These are phyloP conservation scores for Paxillus involutus DNA, from an alignment of 768 basidiomycete species.

Conservation along the genomic window DNA sequence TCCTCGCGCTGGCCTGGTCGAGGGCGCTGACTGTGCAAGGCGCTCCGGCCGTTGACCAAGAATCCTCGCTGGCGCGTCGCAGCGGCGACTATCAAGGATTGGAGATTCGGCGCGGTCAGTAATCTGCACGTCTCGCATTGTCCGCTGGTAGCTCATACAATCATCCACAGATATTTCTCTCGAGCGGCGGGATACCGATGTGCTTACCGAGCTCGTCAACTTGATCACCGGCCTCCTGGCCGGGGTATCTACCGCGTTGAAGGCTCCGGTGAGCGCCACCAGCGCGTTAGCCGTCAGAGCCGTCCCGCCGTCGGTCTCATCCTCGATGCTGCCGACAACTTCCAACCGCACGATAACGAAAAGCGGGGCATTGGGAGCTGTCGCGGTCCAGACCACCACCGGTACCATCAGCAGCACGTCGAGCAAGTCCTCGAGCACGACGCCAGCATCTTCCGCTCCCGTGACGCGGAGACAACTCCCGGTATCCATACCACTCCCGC, in stretches of 20 bases:
- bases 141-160: not conserved
- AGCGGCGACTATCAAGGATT: not conserved
- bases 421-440: not conserved
- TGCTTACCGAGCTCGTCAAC: not conserved
- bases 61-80: conserved; percentile 5
- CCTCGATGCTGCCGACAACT: not conserved
- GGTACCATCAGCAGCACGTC: not conserved
- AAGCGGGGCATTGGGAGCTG: not conserved
- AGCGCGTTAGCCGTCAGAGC: conserved; percentile 6
- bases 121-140: not conserved
- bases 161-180: no score
- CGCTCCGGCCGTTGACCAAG: conserved; percentile 9
- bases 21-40: conserved; percentile 15
- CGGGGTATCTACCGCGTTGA: no score
- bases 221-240: not conserved
- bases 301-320: not conserved
- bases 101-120: not conserved
- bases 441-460: not conserved
- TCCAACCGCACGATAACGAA: not conserved
- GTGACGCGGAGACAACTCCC: conserved; percentile 15
- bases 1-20: conserved; percentile 18
- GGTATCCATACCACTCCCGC: no score
- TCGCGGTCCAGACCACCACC: not conserved
- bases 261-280: not conserved
- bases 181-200: no score